phyloP scores from a whole-genome alignment of 352 stramenopile genomes.

The Phytopythium kandeliae region DNA sequence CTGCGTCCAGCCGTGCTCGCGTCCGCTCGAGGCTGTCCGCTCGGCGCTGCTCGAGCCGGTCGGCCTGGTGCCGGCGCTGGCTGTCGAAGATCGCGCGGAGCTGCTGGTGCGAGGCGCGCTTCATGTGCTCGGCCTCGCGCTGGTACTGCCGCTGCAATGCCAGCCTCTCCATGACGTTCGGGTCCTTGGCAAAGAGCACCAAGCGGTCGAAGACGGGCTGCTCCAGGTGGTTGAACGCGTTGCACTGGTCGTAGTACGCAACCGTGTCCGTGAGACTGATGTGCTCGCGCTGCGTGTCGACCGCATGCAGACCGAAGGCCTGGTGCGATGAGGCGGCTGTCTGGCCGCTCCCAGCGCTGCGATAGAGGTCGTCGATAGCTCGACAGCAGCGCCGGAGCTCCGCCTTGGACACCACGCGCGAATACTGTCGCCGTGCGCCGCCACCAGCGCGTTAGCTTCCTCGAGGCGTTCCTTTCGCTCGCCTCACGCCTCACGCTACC shows the following conservation, averaged over 20 bases:
- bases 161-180: conserved; percentile 48
- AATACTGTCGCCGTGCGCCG: conserved; percentile 25
- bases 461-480: no score
- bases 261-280: conserved; percentile 56
- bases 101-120: conserved; percentile 35
- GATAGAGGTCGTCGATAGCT: conserved; percentile 49
- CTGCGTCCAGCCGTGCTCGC: conserved; percentile 37
- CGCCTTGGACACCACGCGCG: conserved; percentile 34
- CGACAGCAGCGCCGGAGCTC: conserved; percentile 46
- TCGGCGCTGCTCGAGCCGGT: conserved; percentile 34
- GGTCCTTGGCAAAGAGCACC: conserved; percentile 60
- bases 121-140: conserved; percentile 39
- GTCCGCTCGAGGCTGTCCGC: conserved; percentile 31
- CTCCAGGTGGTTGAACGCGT: conserved; percentile 68
- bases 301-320: conserved; percentile 41
- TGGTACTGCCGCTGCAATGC: conserved; percentile 45
- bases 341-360: conserved; percentile 11
- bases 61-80: conserved; percentile 26
- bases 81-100: conserved; percentile 43
- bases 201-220: conserved; percentile 63
- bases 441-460: no score
- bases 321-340: conserved; percentile 29
- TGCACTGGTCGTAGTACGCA: conserved; percentile 44
- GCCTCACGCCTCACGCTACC: conserved; percentile 4
- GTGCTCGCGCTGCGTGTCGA: conserved; percentile 33